Conservation (phyloP, 192 early-diverging fungal genomes). For the Mortierella antarctica region DNA sequence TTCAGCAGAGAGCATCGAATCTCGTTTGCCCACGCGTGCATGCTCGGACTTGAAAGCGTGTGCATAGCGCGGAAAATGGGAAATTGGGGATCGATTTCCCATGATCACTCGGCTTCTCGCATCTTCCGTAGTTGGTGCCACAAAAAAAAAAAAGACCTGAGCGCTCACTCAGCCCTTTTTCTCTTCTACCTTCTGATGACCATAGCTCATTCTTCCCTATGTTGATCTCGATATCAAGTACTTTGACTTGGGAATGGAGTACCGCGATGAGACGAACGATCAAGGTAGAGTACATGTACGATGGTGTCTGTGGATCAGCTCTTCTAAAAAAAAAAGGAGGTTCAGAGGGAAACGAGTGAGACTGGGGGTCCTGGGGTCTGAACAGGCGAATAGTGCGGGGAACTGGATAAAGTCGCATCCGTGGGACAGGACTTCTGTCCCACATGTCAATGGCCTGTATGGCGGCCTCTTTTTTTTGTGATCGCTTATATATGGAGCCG, state of each 20-base stretch:
- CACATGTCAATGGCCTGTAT: slow-evolving; percentile 5
- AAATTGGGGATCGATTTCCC: too few relatives aligned
- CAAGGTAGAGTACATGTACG: slow-evolving; percentile 35
- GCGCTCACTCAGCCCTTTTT: background rate
- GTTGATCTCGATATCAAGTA: slow-evolving; percentile 94
- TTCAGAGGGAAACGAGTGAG: background rate
- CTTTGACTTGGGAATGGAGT: slow-evolving; percentile 94
- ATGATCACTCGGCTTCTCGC: background rate
- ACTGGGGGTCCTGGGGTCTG: background rate
- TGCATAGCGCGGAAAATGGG: too few relatives aligned
- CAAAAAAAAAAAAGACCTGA: slow-evolving; percentile 15
- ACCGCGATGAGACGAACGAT: slow-evolving; percentile 81
- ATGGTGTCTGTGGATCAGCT: background rate
- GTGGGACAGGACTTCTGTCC: background rate
- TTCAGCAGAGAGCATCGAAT: too few relatives aligned
- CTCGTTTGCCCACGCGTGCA: too few relatives aligned
- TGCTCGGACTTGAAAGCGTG: too few relatives aligned
- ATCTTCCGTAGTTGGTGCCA: slow-evolving; percentile 18
- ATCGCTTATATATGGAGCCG: background rate
- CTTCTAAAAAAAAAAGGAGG: slow-evolving; percentile 3
- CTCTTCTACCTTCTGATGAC: background rate
- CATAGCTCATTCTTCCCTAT: slow-evolving; percentile 85
- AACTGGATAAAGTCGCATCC: background rate
- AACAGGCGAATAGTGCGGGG: background rate
- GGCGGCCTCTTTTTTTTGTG: background rate